Percentiles rank a stretch among this genome's conserved stretches.
phyloP scores from a whole-genome alignment of 2,329 filamentous ascomycete genomes.

The Metarhizium humberi region DNA sequence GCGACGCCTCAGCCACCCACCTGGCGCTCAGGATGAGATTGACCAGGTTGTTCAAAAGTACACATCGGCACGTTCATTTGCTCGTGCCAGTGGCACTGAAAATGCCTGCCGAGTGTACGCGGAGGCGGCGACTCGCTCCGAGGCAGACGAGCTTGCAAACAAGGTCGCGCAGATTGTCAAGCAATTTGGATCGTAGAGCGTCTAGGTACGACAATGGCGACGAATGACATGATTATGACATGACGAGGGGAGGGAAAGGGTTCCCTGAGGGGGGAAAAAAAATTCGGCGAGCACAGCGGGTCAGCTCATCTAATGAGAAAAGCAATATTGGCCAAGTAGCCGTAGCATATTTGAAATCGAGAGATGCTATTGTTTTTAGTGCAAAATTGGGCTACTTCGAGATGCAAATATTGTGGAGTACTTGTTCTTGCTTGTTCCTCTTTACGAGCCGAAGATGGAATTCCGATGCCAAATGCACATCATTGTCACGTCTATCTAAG shows the following conservation, averaged over 20 bases:
- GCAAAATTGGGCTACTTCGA: too few relatives aligned
- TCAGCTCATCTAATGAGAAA: neutral
- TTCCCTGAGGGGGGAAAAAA: neutral
- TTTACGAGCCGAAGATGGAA: neutral
- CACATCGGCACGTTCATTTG: conserved; percentile 81
- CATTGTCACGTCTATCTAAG: neutral
- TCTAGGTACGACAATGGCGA: neutral
- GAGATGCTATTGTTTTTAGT: neutral
- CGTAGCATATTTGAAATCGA: neutral
- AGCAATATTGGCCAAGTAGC: neutral
- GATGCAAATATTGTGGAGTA: too few relatives aligned
- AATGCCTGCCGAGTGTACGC: conserved; percentile 95
- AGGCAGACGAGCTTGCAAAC: conserved; percentile 83
- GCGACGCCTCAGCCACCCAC: conserved; percentile 71
- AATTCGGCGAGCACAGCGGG: neutral
- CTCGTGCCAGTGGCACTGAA: conserved; percentile 87
- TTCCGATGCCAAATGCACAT: neutral
- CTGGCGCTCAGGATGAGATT: conserved; percentile 74
- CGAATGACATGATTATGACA: neutral
- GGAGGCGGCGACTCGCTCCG: conserved; percentile 79
- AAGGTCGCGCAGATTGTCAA: conserved; percentile 72
- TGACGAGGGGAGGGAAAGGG: neutral
- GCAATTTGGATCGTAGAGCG: conserved; percentile 33
- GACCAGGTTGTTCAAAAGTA: conserved; percentile 85
- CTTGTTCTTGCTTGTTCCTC: too few relatives aligned